Evolutionary conservation across 2,329 filamentous ascomycete genomes (phyloP), one percentile per base, ranked within the genome.

Genomic region (Aspergillus persii): DNA sequence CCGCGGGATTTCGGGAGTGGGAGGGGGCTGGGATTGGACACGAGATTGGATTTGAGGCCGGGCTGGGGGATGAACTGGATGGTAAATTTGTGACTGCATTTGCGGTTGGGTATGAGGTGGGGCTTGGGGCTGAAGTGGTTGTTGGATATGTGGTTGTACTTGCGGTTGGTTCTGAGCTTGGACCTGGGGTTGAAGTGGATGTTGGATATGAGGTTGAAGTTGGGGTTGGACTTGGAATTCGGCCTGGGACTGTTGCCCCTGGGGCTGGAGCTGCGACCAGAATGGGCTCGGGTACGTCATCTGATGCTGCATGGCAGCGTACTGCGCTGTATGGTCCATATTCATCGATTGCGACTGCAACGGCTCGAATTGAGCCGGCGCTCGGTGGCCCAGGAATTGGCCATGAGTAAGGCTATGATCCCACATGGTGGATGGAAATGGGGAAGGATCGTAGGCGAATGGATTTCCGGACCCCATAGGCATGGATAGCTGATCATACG

Each of bases 401-500:
- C 44, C 26, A 26, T 47, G 18, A 11, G 7, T 47, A 23, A 8
- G 44, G 39, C 46, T 62, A 31, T 33, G 67, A 48, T 54, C 62
- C 56, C 61, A 26, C 61, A 67, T 53, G 26, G 67, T 63, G 12
- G 64, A 50, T 3, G 66, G 63, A 50, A 68, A 70, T 18, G 63
- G 55, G 23, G 66, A 58, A 18, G 70, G 51, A 26, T 69, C 60
- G 56, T 68, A 72, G 33, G 66, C 41, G 59, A 69, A 71, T 44
- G 62, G 48, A 53, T 59, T 55, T 7, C 46, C 51, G 8, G 61
- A 31, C n/a, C 66, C 68, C 56, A 70, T 23, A 47, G 56, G 60
- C 61, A 72, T 66, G 8, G 66, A 63, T 23, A 63, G 58, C 9
- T 63, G 50, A 52, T 72, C 68, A 54, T 72, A 73, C 4, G 63